Evolutionary conservation across 1,284 basidiomycete species (phyloP), one percentile per base, ranked within the genome.

Genomic region (Sanghuangporus baumii): DNA sequence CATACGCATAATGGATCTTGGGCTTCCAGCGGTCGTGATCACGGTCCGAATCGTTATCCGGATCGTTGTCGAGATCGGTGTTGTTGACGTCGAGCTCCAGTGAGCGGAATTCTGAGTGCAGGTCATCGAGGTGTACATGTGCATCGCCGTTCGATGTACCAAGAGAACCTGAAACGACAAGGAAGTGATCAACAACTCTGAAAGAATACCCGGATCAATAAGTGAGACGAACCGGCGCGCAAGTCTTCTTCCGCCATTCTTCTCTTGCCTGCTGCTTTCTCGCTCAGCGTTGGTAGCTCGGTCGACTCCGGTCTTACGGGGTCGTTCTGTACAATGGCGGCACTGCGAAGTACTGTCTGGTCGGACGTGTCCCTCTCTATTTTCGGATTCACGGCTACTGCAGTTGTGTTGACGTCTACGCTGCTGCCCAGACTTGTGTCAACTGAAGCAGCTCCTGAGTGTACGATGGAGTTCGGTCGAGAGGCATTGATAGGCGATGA

Each of bases 231-330:
- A 57, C 67, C 55, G 62, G 65, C 18, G 34, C 26, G 8, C 18
- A 23, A 41, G 51, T 62, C 62, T 36, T 67, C 66, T 37, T 85
- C 82, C n/a, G 82, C 71, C 14, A 85, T 79, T 67, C 76, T 82
- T 67, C 87, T 79, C 75, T 93, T 93, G n/a, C 90, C 91, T 6
- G 91, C 79, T 1, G 91, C 89, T 71, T 93, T 93, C 50, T 80
- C 88, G 69, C 89, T 91, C 2, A 87, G 88, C 63, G 78, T 75
- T 8, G 65, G 48, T 3, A 74, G 71, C 6, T 75, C 75, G 14
- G 78, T 74, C 14, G 74, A 74, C 1, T 70, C 67, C 20, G 59
- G 64, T 43, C 36, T 50, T 11, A 36, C 6, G 51, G 56, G 37
- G 65, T 65, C 16, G 69, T 67, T 57, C 37, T 57, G n/a, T 16